These are phyloP conservation scores for Piromyces sp. DNA, from an alignment of 192 early-diverging fungal genomes.

Conservation along the genomic window DNA sequence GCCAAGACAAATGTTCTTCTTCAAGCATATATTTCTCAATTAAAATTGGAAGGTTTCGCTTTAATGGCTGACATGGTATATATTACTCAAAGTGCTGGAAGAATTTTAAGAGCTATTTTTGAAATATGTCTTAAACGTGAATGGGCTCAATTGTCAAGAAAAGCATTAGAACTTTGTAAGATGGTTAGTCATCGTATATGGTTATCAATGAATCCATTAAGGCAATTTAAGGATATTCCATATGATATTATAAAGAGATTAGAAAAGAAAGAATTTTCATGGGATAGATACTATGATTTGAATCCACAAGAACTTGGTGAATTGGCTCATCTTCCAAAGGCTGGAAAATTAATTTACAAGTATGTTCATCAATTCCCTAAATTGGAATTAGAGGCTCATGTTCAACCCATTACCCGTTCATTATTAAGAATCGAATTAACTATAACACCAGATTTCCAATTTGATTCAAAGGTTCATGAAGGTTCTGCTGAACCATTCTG, in stretches of 20 bases:
- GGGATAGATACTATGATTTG: constrained; percentile 88
- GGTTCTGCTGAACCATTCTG: constrained; percentile 80
- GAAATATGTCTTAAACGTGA: constrained; percentile 86
- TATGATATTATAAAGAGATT: constrained; percentile 64
- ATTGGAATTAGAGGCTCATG: constrained; percentile 70
- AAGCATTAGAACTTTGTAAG: constrained; percentile 83
- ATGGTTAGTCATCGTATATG: constrained; percentile 86
- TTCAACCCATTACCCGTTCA: constrained; percentile 83
- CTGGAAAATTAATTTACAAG: constrained; percentile 76
- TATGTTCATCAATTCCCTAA: constrained; percentile 87
- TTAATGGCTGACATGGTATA: constrained; percentile 95
- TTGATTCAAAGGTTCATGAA: constrained; percentile 66
- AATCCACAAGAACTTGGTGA: constrained; percentile 84
- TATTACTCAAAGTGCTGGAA: constrained; percentile 84
- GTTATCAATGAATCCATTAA: constrained; percentile 86
- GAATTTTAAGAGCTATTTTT: constrained; percentile 90
- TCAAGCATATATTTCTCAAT: constrained; percentile 88
- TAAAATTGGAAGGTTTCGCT: constrained; percentile 84
- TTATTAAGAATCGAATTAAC: constrained; percentile 79
- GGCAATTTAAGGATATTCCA: constrained; percentile 72
- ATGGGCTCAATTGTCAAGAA: constrained; percentile 81
- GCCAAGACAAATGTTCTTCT: constrained; percentile 88
- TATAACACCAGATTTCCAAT: constrained; percentile 85
- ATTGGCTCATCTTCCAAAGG: constrained; percentile 64
- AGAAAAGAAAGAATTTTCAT: constrained; percentile 85